A percentile compares a stretch with the other conserved stretches of the same genome.
These are phyloP conservation scores for Plasmopara muralis DNA, from an alignment of 352 stramenopile species.

Conservation along the genomic window DNA sequence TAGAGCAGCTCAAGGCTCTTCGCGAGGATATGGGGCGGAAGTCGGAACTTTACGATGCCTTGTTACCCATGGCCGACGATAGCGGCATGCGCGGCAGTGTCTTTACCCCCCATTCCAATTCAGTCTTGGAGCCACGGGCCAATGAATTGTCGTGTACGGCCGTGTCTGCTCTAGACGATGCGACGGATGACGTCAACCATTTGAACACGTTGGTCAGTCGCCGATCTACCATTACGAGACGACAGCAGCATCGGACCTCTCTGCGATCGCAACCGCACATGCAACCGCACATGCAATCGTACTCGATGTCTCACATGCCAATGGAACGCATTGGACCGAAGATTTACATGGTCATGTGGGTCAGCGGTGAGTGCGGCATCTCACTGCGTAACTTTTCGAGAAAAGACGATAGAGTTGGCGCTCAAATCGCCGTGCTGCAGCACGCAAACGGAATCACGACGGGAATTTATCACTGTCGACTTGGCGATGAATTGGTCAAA, in stretches of 20 bases:
- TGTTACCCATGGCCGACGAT: conserved; percentile 20
- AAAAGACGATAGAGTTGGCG: conserved; percentile 56
- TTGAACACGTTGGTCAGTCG: conserved; percentile 27
- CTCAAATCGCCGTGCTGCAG: conserved; percentile 75
- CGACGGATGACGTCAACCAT: conserved; percentile 17
- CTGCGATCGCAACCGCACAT: conserved; percentile 5
- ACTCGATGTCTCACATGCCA: conserved; percentile 8
- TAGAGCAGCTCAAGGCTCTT: conserved; percentile 53
- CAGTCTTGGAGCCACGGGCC: conserved; percentile 22
- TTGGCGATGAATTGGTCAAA: conserved; percentile 67
- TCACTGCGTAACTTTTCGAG: conserved; percentile 73
- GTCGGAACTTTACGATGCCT: conserved; percentile 63
- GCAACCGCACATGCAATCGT: conserved; percentile 1
- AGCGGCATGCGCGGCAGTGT: conserved; percentile 30
- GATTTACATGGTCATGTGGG: conserved; percentile 75
- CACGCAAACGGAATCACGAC: conserved; percentile 71
- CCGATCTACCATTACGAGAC: conserved; percentile 25
- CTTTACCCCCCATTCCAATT: conserved; percentile 36
- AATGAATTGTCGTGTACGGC: conserved; percentile 26
- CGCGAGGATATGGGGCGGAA: conserved; percentile 64
- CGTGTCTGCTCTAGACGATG: conserved; percentile 15
- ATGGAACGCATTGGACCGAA: conserved; percentile 3
- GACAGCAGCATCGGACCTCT: conserved; percentile 14
- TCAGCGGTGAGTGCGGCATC: conserved; percentile 78
- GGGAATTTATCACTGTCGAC: conserved; percentile 65